Evolutionary conservation across 192 early-diverging fungal genomes (phyloP), one percentile per base, ranked within the genome.

Genomic region (Coemansia reversa): DNA sequence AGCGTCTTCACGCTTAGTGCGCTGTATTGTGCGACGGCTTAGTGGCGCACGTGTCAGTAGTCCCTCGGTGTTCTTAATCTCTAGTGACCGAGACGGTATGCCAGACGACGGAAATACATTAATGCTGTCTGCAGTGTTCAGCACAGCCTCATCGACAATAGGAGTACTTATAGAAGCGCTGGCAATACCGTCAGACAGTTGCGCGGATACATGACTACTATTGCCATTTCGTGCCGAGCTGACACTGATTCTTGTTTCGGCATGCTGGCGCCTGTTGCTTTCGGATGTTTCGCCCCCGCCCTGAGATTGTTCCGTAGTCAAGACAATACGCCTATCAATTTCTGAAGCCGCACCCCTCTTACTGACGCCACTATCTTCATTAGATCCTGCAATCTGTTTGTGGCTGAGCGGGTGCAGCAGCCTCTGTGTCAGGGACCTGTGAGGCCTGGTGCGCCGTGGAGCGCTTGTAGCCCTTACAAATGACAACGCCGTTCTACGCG

Each of bases 1-100:
- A 2, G 63, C 67, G 24, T 75, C 60, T 18, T 79, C 67, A 23
- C 66, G 63, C 60, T 79, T 72, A 66, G 39, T 47, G 9, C 76
- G 76, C 67, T 69, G 66, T 67, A 79, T 35, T 4, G 55, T 64
- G 1, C 67, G 66, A 9, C 76, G 70, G 52, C 62, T 72, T 12
- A 79, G 67, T 3, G 69, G 59, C 24, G 47, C 59, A 14, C 58
- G 59, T 4, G 66, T 35, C 4, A 62, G 14, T 22, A 12, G 30
- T 1, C 54, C 32, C 11, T 58, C 33, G 14, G 42, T 48, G 1
- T 61, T 60, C 58, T 56, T 29, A 23, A 69, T 64, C 20, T 79
- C 76, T 4, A 79, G 66, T 27, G 70, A 73, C 67, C 70, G 72
- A 66, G 75, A 70, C 19, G 63, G 61, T 30, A 61, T 35, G 5